phyloP scores from a whole-genome alignment of 306 rosid genomes.

The Quercus glauca region DNA sequence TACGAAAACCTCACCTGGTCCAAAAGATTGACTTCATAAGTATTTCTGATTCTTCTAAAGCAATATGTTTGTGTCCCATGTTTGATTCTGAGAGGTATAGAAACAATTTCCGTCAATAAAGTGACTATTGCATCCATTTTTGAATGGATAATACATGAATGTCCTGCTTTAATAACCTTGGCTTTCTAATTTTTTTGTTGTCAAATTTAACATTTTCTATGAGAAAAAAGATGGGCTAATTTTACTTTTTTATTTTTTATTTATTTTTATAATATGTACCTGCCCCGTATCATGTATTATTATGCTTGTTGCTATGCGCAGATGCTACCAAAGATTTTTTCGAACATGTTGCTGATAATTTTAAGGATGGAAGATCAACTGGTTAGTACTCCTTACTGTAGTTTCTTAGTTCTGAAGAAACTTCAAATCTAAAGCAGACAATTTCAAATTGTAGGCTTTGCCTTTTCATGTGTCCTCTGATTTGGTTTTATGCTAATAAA shows the following conservation, averaged over 20 bases:
- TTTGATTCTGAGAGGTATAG: not conserved
- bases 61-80: not conserved
- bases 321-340: conserved; percentile 87
- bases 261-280: not conserved
- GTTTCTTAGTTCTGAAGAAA: conserved; percentile 14
- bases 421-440: not conserved
- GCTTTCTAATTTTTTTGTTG: not conserved
- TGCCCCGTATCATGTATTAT: not conserved
- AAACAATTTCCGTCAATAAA: not conserved
- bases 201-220: not conserved
- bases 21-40: not conserved
- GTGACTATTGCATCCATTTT: not conserved
- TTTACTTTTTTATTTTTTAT: not conserved
- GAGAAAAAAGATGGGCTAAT: not conserved
- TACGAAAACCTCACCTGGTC: not conserved
- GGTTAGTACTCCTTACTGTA: conserved; percentile 38
- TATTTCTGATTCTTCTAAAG: not conserved
- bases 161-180: conserved; percentile 16
- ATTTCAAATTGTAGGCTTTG: not conserved
- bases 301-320: conserved; percentile 32
- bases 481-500: not conserved
- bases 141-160: conserved; percentile 8
- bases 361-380: conserved; percentile 41
- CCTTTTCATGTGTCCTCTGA: not conserved
- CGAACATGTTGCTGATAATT: conserved; percentile 44